These are phyloP conservation scores for Eucalyptus cloeziana DNA, from an alignment of 345 rosid species.

Conservation along the genomic window DNA sequence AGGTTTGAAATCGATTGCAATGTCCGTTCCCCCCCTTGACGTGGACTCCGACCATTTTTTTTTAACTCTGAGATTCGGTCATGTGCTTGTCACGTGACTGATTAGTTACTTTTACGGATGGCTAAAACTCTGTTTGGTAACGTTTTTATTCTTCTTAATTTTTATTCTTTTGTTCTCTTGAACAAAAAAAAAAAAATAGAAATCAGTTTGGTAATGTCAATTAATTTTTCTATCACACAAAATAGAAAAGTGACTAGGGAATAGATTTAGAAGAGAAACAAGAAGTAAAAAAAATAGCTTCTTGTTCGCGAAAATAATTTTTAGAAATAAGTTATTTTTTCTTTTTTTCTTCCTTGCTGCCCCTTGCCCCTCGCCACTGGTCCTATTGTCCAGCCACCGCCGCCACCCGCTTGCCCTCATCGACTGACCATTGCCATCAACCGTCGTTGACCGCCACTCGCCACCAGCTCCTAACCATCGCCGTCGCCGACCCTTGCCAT, in stretches of 20 bases:
- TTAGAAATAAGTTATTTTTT: no score
- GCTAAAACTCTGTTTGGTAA: accelerated
- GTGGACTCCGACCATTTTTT: not conserved
- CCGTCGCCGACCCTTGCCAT: accelerated
- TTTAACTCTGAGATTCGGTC: not conserved
- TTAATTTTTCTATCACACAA: no score
- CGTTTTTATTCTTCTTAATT: accelerated
- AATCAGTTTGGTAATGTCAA: accelerated
- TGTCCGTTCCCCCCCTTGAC: not conserved
- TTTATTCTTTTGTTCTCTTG: accelerated
- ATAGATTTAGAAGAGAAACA: accelerated
- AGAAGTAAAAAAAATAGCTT: no score
- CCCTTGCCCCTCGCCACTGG: accelerated
- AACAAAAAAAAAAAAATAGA: accelerated
- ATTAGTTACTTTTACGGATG: not conserved
- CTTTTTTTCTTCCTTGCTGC: no score
- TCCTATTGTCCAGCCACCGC: accelerated
- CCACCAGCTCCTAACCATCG: accelerated
- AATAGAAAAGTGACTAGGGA: accelerated
- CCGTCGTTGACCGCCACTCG: accelerated
- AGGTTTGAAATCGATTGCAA: not conserved
- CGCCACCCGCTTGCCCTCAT: accelerated
- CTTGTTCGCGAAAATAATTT: accelerated
- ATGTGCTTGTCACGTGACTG: not conserved
- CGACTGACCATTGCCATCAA: accelerated